Evolutionary conservation across 2,329 filamentous ascomycete genomes (phyloP).

Genomic region (Dactylellina sp.): DNA sequence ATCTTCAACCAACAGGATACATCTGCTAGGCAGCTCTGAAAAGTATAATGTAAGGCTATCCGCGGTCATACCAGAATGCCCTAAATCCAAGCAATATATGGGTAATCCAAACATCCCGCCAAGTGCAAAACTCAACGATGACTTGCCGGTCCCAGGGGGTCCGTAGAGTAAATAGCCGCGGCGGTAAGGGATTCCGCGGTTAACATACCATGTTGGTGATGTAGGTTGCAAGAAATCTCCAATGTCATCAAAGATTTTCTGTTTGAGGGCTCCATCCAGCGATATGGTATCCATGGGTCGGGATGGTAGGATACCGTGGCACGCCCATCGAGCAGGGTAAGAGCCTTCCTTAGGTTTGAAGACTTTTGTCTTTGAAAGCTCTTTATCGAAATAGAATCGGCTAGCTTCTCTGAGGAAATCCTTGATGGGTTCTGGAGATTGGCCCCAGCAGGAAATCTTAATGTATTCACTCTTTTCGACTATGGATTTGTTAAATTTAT

Average conservation of each 20-base stretch:
- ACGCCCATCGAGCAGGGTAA: conserved; percentile 67
- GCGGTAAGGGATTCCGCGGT: conserved; percentile 61
- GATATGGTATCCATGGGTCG: conserved; percentile 73
- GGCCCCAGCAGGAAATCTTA: conserved; percentile 59
- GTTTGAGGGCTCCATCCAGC: conserved; percentile 58
- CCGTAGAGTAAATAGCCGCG: conserved; percentile 65
- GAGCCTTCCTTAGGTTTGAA: conserved; percentile 59
- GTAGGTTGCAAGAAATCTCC: conserved; percentile 63
- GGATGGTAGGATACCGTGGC: conserved; percentile 71
- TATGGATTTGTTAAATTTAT: conserved; percentile 37
- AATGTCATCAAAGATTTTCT: conserved; percentile 61
- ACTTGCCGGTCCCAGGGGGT: conserved; percentile 64
- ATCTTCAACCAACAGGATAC: conserved; percentile 65
- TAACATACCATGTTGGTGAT: conserved; percentile 62
- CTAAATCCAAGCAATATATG: conserved; percentile 63
- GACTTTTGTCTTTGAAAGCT: conserved; percentile 61
- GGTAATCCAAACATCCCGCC: conserved; percentile 63
- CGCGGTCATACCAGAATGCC: conserved; percentile 66
- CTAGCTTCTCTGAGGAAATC: conserved; percentile 61
- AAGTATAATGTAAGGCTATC: conserved; percentile 62
- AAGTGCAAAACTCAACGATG: conserved; percentile 63
- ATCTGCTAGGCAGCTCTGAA: conserved; percentile 62
- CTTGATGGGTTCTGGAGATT: conserved; percentile 59
- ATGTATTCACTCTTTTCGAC: conserved; percentile 59
- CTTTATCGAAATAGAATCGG: conserved; percentile 61